These are phyloP conservation scores for Colletotrichum sp. DNA, from an alignment of 2,329 filamentous ascomycete species.

Conservation along the genomic window DNA sequence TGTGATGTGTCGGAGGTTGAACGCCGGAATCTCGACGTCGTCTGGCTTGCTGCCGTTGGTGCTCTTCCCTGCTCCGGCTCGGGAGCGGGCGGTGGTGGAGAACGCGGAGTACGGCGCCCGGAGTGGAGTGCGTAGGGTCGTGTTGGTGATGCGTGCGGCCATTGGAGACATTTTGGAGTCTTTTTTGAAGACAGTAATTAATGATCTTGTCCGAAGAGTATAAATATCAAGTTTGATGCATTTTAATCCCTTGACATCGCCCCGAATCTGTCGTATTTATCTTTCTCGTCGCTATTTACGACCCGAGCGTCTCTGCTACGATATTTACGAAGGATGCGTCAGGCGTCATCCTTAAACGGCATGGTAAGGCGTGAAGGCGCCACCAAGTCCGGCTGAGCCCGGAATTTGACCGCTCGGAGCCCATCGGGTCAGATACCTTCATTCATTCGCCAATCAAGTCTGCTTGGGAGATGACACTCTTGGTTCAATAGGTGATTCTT, in stretches of 20 bases:
- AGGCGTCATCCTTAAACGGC: background rate
- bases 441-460: background rate
- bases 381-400: background rate
- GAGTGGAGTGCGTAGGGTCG: background rate
- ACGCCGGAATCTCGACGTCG: conserved; percentile 21
- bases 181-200: background rate
- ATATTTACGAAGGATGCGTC: conserved; percentile 8
- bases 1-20: conserved; percentile 24
- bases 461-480: background rate
- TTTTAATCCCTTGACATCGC: background rate
- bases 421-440: background rate
- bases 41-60: background rate
- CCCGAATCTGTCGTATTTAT: background rate
- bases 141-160: background rate
- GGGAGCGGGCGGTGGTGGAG: conserved; percentile 1
- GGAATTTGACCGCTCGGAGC: background rate
- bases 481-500: background rate
- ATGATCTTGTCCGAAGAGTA: background rate
- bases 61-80: background rate
- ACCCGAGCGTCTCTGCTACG: background rate
- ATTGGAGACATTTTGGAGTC: background rate
- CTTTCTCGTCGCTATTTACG: background rate
- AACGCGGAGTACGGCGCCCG: background rate
- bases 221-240: background rate
- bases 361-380: background rate